These are phyloP conservation scores for Acer yangbiense DNA, from an alignment of 345 rosid genomes.

Conservation along the genomic window DNA sequence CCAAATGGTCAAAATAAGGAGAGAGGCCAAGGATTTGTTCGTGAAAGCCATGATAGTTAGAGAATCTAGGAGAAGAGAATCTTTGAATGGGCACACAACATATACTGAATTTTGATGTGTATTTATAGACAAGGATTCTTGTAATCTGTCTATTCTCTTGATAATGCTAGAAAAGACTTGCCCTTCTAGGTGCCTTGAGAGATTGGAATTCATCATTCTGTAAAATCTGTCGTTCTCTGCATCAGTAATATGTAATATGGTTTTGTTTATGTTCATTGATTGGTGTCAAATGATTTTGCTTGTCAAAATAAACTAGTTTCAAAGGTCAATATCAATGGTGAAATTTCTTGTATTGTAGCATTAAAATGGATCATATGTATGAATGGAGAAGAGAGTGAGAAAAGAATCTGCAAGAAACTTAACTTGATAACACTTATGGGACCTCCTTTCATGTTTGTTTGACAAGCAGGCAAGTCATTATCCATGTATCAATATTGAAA, in stretches of 20 bases:
- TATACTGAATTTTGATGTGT: not conserved
- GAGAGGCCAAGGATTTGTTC: constrained; percentile 12
- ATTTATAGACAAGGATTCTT: constrained; percentile 23
- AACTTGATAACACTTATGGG: not conserved
- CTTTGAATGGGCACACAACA: not conserved
- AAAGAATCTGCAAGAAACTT: too few species aligned
- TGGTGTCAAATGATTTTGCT: too few species aligned
- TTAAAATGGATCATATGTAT: too few species aligned
- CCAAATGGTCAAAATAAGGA: constrained; percentile 27
- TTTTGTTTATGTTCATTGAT: too few species aligned
- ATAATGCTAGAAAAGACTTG: too few species aligned
- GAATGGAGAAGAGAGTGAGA: too few species aligned
- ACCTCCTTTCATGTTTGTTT: not conserved
- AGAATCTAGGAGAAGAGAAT: not conserved
- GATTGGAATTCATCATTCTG: too few species aligned
- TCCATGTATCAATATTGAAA: not conserved
- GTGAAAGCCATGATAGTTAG: constrained; percentile 16
- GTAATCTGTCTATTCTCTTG: too few species aligned
- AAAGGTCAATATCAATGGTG: too few species aligned
- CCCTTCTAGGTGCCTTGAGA: too few species aligned
- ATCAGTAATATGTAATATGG: not conserved
- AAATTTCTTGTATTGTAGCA: too few species aligned
- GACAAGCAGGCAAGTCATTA: not conserved
- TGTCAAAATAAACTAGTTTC: too few species aligned
- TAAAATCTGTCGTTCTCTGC: not conserved